Conservation (phyloP, 176 grass and related monocot species). For the Avena atlantica region DNA sequence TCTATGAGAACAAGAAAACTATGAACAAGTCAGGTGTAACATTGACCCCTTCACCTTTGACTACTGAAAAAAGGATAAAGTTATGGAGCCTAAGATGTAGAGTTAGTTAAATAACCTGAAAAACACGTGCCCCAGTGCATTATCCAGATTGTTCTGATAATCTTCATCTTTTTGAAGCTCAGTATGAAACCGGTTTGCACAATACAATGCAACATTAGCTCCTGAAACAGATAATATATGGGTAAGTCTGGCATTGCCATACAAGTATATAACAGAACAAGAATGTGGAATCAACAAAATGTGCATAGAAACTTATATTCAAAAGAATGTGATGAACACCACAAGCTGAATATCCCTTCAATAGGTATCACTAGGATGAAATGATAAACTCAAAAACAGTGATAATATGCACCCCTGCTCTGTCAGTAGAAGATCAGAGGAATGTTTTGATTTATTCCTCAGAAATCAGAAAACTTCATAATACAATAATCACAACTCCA, state of each 20-base stretch:
- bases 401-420: background rate
- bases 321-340: constrained; percentile 4
- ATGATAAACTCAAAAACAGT: background rate
- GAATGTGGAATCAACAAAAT: background rate
- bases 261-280: constrained; percentile 2
- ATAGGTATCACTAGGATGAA: background rate
- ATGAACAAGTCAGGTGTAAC: background rate
- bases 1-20: background rate
- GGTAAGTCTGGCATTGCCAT: background rate
- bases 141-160: background rate
- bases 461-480: background rate
- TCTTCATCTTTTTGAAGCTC: constrained; percentile 11
- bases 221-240: constrained; percentile 39
- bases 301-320: background rate
- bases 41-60: background rate
- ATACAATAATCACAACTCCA: background rate
- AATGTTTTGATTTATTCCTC: background rate
- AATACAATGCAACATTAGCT: constrained; percentile 35
- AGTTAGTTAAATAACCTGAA: constrained; percentile 37
- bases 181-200: constrained; percentile 19
- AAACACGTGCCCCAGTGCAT: constrained; percentile 11
- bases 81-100: background rate
- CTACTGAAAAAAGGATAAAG: background rate
- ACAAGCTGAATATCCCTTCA: background rate
- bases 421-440: background rate